Conservation (phyloP, 768 basidiomycete genomes). For the Boletus sp. region DNA sequence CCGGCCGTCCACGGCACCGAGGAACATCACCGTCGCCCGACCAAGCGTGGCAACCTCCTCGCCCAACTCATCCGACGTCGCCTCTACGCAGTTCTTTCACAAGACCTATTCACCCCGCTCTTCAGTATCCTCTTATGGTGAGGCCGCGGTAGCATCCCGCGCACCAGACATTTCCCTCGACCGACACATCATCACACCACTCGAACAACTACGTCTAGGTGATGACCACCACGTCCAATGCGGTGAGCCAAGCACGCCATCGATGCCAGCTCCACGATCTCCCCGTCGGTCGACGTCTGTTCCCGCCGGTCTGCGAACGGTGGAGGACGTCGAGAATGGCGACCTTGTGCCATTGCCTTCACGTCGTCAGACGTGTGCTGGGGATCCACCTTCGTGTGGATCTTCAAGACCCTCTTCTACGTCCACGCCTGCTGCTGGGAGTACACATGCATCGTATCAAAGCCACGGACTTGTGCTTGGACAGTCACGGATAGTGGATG, state of each 20-base stretch:
- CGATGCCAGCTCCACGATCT: slow-evolving; percentile 3
- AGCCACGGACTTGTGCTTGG: neutral
- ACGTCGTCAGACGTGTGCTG: slow-evolving; percentile 7
- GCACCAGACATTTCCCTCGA: slow-evolving; percentile 33
- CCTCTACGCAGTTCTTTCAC: slow-evolving; percentile 52
- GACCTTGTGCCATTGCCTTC: slow-evolving; percentile 11
- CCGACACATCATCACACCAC: slow-evolving; percentile 56
- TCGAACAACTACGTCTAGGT: slow-evolving; percentile 48
- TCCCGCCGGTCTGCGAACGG: slow-evolving; percentile 5
- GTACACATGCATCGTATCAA: slow-evolving; percentile 43
- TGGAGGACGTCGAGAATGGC: slow-evolving; percentile 5
- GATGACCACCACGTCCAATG: slow-evolving; percentile 20
- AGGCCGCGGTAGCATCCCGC: slow-evolving; percentile 37
- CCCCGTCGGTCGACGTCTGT: slow-evolving; percentile 22
- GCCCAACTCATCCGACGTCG: slow-evolving; percentile 56
- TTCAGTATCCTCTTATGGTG: slow-evolving; percentile 56
- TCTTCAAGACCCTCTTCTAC: slow-evolving; percentile 48
- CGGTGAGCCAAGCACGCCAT: neutral
- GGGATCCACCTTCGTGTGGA: slow-evolving; percentile 20
- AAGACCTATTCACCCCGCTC: slow-evolving; percentile 48
- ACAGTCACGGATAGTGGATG: slow-evolving; percentile 15
- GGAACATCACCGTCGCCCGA: slow-evolving; percentile 24
- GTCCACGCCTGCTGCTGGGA: slow-evolving; percentile 22
- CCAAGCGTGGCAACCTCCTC: slow-evolving; percentile 57
- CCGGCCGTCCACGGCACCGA: slow-evolving; percentile 1